Evolutionary conservation across 345 rosid species (phyloP).

Genomic region (Salix suchowensis): DNA sequence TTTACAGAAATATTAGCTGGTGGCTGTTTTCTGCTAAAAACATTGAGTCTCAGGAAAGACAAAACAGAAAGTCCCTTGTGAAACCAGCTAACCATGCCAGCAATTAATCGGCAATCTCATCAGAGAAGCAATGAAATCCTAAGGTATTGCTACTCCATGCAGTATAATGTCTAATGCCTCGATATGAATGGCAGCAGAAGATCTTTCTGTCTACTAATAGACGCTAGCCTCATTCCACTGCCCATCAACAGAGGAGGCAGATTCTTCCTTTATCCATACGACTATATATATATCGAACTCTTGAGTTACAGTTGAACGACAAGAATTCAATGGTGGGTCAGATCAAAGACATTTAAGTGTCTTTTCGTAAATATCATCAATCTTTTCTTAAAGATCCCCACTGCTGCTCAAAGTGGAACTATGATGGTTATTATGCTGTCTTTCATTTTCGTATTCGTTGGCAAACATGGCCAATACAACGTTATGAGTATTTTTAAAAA

Average conservation of each 20-base stretch:
- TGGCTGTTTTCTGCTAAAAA: neutral
- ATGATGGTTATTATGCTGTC: neutral
- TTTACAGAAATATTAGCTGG: neutral
- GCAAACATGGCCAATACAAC: neutral
- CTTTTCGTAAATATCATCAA: constrained; percentile 3
- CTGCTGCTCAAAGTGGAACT: neutral
- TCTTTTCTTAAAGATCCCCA: constrained; percentile 20
- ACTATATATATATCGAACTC: neutral
- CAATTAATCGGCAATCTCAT: neutral
- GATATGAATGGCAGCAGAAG: neutral
- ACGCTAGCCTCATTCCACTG: neutral
- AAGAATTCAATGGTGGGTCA: constrained; percentile 47
- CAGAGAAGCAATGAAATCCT: neutral
- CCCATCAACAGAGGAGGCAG: neutral
- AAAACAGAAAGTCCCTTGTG: neutral
- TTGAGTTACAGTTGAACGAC: constrained; percentile 19
- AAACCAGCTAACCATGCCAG: neutral
- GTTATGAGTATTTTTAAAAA: neutral
- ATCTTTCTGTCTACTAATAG: neutral
- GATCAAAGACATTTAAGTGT: constrained; percentile 6
- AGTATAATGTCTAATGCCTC: neutral
- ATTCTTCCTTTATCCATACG: neutral
- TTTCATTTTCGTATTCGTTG: neutral
- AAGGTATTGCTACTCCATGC: neutral
- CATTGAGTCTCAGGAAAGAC: neutral